Conservation (phyloP, 495 filamentous ascomycete species). For the Letharia lupina region DNA sequence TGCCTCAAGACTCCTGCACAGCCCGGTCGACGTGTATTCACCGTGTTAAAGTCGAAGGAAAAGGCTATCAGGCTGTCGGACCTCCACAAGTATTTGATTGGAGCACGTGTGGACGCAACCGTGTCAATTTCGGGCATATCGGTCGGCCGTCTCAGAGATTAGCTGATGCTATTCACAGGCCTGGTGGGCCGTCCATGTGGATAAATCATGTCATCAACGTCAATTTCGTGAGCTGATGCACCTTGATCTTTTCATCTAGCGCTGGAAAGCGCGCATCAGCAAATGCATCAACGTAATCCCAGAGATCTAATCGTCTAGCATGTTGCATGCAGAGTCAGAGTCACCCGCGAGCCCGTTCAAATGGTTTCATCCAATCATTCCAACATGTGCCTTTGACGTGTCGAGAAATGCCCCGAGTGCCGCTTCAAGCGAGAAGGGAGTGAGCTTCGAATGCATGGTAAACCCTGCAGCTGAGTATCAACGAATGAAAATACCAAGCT, state of each 20-base stretch:
- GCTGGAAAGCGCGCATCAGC: neutral
- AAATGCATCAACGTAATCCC: neutral
- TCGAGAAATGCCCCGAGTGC: neutral
- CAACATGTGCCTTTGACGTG: neutral
- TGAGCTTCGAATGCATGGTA: neutral
- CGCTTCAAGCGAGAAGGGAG: neutral
- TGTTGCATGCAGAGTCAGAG: too few species aligned
- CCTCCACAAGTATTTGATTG: too few species aligned
- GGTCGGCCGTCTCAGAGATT: neutral
- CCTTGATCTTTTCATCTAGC: neutral
- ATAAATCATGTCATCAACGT: neutral
- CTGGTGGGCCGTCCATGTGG: neutral
- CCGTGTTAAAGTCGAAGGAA: neutral
- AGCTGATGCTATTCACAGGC: neutral
- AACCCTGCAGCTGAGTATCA: neutral
- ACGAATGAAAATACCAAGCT: constrained; percentile 1
- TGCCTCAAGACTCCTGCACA: neutral
- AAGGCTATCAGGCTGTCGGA: neutral
- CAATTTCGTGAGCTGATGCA: neutral
- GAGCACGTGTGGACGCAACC: neutral
- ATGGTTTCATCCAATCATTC: neutral
- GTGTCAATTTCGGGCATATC: neutral
- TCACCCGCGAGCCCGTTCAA: neutral
- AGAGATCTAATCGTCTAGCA: neutral
- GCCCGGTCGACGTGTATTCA: neutral